A percentile compares a stretch with the other conserved stretches of the same genome.
phyloP scores from a whole-genome alignment of 1,139 yeast species.

The Hanseniaspora sp. region DNA sequence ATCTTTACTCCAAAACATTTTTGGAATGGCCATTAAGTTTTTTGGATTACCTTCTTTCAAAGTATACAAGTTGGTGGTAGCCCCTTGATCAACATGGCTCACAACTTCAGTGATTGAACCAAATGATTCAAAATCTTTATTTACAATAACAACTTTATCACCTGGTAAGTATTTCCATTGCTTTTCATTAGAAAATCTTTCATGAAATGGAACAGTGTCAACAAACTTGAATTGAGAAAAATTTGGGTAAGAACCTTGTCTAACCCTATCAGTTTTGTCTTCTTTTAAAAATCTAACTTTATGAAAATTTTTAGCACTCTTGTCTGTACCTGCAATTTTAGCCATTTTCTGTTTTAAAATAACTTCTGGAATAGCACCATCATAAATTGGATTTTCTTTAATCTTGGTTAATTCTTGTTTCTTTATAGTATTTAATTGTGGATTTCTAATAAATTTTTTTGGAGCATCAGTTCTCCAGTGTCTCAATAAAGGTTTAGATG shows the following conservation, averaged over 20 bases:
- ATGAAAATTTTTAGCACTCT: not conserved
- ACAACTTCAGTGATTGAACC: conserved; percentile 38
- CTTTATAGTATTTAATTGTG: conserved; percentile 2
- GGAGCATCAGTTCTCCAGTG: conserved; percentile 6
- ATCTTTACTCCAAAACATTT: conserved; percentile 59
- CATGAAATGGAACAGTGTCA: conserved; percentile 31
- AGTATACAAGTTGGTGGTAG: conserved; percentile 41
- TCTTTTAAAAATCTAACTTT: conserved; percentile 1
- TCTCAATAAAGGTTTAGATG: not conserved
- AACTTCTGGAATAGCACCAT: not conserved
- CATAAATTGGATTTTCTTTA: not conserved
- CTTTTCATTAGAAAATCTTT: conserved; percentile 31
- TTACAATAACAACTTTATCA: conserved; percentile 53
- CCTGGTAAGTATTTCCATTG: conserved; percentile 50
- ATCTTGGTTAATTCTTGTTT: conserved; percentile 1
- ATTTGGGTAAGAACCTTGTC: conserved; percentile 23
- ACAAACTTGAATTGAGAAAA: conserved; percentile 28
- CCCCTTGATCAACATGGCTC: conserved; percentile 30
- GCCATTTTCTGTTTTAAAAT: not conserved
- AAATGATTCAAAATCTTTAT: conserved; percentile 46
- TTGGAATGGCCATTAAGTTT: conserved; percentile 48
- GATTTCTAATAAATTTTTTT: not conserved
- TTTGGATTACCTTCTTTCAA: conserved; percentile 50
- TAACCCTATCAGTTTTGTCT: not conserved
- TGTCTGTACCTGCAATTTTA: not conserved